phyloP scores from a whole-genome alignment of 805 yeast species.

The Peterozyma toletana region DNA sequence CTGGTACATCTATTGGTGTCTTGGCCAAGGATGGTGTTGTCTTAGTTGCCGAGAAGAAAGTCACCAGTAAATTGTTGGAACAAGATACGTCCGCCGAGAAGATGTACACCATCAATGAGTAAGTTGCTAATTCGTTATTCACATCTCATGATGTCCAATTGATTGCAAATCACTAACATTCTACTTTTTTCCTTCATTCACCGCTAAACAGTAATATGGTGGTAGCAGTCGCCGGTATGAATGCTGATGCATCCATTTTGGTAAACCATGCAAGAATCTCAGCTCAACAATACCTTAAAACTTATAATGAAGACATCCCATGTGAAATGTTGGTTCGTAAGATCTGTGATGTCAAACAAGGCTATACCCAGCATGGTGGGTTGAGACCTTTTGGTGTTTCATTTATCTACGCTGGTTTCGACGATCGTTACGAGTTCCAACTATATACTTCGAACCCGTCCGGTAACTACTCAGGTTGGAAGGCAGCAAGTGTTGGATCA shows the following conservation, averaged over 20 bases:
- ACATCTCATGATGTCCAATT: background rate
- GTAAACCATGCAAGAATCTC: constrained; percentile 78
- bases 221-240: constrained; percentile 97
- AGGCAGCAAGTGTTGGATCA: constrained; percentile 95
- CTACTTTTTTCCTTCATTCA: background rate
- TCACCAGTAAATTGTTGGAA: constrained; percentile 85
- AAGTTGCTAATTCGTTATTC: constrained; percentile 10
- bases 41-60: constrained; percentile 93
- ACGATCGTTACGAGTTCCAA: constrained; percentile 84
- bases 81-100: constrained; percentile 93
- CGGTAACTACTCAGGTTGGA: constrained; percentile 98
- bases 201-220: constrained; percentile 40
- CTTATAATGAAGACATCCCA: constrained; percentile 91
- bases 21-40: constrained; percentile 83
- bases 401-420: constrained; percentile 93
- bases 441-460: constrained; percentile 94
- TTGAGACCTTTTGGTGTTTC: constrained; percentile 97
- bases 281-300: constrained; percentile 80
- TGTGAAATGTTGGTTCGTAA: constrained; percentile 83
- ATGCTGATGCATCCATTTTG: constrained; percentile 91
- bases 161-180: background rate
- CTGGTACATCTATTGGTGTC: constrained; percentile 78
- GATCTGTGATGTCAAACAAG: constrained; percentile 91
- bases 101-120: constrained; percentile 75
- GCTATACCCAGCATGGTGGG: constrained; percentile 98